These are phyloP conservation scores for Tolypocladium pustulatum DNA, from an alignment of 2,329 filamentous ascomycete species.

Conservation along the genomic window DNA sequence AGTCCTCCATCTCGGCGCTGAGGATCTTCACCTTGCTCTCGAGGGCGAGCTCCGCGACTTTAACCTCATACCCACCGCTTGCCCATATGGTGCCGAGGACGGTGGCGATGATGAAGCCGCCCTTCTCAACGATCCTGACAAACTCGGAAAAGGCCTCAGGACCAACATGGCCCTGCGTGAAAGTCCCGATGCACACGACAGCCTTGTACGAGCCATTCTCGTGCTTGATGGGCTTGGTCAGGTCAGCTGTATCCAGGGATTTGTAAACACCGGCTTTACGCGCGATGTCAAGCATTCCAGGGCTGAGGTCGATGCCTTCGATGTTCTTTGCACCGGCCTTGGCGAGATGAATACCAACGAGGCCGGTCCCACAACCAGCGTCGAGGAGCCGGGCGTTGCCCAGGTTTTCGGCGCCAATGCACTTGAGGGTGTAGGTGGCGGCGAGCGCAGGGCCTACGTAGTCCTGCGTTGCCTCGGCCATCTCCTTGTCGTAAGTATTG, in stretches of 20 bases:
- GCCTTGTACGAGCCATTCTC: constrained; percentile 34
- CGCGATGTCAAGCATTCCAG: constrained; percentile 43
- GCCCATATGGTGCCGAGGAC: constrained; percentile 39
- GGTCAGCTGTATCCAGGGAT: constrained; percentile 31
- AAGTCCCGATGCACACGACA: constrained; percentile 42
- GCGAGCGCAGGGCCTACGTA: constrained; percentile 29
- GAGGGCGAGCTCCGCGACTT: constrained; percentile 25
- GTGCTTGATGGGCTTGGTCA: constrained; percentile 30
- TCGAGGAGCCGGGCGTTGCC: constrained; percentile 31
- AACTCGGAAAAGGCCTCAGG: constrained; percentile 39
- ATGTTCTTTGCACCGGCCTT: constrained; percentile 31
- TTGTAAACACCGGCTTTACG: constrained; percentile 35
- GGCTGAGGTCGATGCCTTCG: constrained; percentile 41
- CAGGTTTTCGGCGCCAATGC: constrained; percentile 14
- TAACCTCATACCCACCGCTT: constrained; percentile 32
- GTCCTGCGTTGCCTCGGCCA: constrained; percentile 25
- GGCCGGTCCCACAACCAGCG: constrained; percentile 45
- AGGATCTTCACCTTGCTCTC: constrained; percentile 17
- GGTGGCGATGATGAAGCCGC: constrained; percentile 39
- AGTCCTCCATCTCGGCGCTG: constrained; percentile 19
- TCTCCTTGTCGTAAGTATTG: constrained; percentile 21
- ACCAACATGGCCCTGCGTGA: constrained; percentile 45
- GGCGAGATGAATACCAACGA: constrained; percentile 37
- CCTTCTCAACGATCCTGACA: constrained; percentile 33
- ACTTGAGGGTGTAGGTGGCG: constrained; percentile 21